phyloP scores from a whole-genome alignment of 129 eudicot species.

The Flaveria linearis region DNA sequence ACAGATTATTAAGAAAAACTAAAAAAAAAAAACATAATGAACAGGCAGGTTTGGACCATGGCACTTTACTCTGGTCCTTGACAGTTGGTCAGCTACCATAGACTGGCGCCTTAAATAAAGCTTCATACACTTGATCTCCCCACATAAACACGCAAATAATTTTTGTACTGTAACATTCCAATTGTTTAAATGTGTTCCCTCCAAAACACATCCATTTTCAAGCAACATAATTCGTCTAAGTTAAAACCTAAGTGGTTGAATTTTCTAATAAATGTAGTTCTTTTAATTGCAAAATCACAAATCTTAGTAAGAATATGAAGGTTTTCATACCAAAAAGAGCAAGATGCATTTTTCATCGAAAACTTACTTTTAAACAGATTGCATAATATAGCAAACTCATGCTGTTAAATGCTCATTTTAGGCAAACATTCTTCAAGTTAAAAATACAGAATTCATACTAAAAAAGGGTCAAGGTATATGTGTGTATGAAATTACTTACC shows the following conservation, averaged over 20 bases:
- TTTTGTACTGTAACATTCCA: constrained; percentile 22
- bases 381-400: background rate
- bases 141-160: constrained; percentile 18
- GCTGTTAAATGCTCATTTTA: no score
- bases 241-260: background rate
- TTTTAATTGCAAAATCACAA: background rate
- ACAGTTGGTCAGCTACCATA: constrained; percentile 37
- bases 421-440: background rate
- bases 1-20: background rate
- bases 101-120: constrained; percentile 31
- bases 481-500: constrained; percentile 43
- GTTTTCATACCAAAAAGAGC: no score
- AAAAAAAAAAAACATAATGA: background rate
- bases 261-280: background rate
- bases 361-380: background rate
- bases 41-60: constrained; percentile 31
- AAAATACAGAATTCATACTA: no score
- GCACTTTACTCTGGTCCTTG: constrained; percentile 32
- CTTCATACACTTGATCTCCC: constrained; percentile 20
- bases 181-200: constrained; percentile 17
- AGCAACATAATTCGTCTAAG: background rate
- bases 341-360: no score
- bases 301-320: background rate
- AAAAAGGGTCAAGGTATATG: background rate
- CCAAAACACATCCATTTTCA: background rate